Base-by-base conservation (phyloP, 805 yeast genomes). In the Komagataella kurtzmanii region DNA sequence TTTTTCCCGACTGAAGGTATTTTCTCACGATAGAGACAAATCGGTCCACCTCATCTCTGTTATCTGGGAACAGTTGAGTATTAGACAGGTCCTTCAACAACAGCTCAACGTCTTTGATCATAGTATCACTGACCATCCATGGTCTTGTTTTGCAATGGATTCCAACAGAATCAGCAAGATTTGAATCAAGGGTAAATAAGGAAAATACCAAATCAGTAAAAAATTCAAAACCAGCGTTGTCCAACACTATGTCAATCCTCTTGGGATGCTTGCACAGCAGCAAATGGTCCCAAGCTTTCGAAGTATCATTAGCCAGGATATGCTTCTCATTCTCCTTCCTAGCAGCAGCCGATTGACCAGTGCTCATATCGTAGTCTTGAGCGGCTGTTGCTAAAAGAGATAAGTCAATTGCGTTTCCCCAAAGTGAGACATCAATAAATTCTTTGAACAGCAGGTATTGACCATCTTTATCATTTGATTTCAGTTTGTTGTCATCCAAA, bases 361-460 rank as follows among this genome's bases (percentile, higher is more conserved):
- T 81, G 65, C 88, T 85, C 60, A 93, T 85, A 57, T 93, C 97
- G 48, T 90, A 97, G 24, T 88, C 64, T 6, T 89, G 80, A n/a
- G 91, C 88, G 54, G 87, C 89, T 44, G 46, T 44, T 3, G 95
- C 90, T 55, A 93, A 73, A 51, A 95, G 70, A 0, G 97, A 88
- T 61, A 93, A 75, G 66, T 93, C 99, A 3, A 97, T 88, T 17
- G 98, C 97, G 66, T 93, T 93, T 24, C 99, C 99, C 99, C 99
- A 93, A 51, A 93, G 68, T 0, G 97, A 87, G 52, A 91, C 79
- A 62, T 89, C 96, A 46, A 86, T 68, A 55, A 90, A 85, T 64
- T 93, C 99, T 55, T 74, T 77, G 71, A 89, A 90, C 47, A 88
- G 69, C 10, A 83, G 58, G 54, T 72, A 65, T 55, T 82, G 65